Evolutionary conservation across 495 filamentous ascomycete genomes (phyloP), one percentile per base, ranked within the genome.

Genomic region (Neurospora sp.): DNA sequence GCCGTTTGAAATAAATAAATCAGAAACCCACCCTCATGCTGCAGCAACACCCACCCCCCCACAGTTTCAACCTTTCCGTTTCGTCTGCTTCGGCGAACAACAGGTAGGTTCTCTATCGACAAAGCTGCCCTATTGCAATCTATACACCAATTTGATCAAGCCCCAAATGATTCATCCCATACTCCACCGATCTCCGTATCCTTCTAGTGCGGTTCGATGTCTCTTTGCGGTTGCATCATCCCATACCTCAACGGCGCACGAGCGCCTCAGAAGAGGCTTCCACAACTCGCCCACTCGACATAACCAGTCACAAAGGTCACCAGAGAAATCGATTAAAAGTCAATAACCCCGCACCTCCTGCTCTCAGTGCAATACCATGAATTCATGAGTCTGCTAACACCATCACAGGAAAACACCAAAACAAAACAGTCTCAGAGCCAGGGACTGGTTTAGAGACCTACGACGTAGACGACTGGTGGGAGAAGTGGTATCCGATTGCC

Each of bases 361-460:
- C 53, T 18, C 22, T 65, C 27, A 65, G 14, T 65, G 48, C 14
- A 65, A 18, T 31, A 27, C 14, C 14, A 31, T 18, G 53, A 65
- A 65, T 65, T 14, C 27, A 31, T 9, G 53, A 35, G 27, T 9
- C 53, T 37, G 53, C 53, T 65, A 35, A 70, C 68, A n/a, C 4
- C 38, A 37, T 11, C 20, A 40, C 73, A 92, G 90, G 88, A 73
- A 31, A 85, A 86, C 70, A 85, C 86, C n/a, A 77, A 85, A 27
- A 81, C 84, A 73, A 80, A 82, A 69, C 48, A 59, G 48, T 59
- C 5, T 59, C 48, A 71, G 76, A 42, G 72, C 74, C 2, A 78
- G 84, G 40, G 59, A 73, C 31, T 79, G 46, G 77, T 42, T 80
- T 85, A 14, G 74, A 73, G 14, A 68, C 71, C 59, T 89, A 88